Evolutionary conservation across 2,329 filamentous ascomycete genomes (phyloP).

Genomic region (Elsinoe arachidis): DNA sequence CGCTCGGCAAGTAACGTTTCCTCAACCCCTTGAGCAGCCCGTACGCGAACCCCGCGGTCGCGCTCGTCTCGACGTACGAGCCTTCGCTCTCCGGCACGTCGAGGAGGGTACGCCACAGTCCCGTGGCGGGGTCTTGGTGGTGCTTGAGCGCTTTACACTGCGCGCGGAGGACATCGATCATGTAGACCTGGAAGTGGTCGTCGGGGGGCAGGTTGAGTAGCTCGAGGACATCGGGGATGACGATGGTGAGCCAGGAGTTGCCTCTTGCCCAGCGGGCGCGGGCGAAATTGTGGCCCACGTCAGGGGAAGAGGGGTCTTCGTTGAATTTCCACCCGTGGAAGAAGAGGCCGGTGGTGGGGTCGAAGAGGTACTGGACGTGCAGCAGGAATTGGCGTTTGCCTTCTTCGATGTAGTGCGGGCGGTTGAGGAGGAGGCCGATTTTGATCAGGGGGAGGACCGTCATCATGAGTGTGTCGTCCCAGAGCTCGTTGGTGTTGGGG

Average conservation of each 20-base stretch:
- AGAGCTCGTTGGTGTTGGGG: conserved; percentile 65
- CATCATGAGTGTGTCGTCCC: conserved; percentile 87
- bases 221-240: conserved; percentile 74
- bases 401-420: conserved; percentile 67
- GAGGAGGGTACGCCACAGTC: conserved; percentile 67
- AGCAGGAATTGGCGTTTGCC: conserved; percentile 69
- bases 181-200: conserved; percentile 53
- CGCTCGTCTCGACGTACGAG: conserved; percentile 68
- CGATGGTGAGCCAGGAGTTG: conserved; percentile 72
- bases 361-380: conserved; percentile 71
- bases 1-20: conserved; percentile 57
- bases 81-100: conserved; percentile 58
- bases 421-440: conserved; percentile 61
- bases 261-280: conserved; percentile 49
- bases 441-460: conserved; percentile 72
- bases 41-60: conserved; percentile 72
- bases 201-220: conserved; percentile 51
- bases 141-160: conserved; percentile 58
- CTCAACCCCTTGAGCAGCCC: conserved; percentile 66
- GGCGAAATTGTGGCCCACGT: conserved; percentile 48
- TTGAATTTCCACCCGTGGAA: conserved; percentile 78
- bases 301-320: conserved; percentile 41
- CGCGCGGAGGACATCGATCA: conserved; percentile 56
- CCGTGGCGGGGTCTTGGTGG: conserved; percentile 49
- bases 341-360: conserved; percentile 62